phyloP scores from a whole-genome alignment of 768 basidiomycete species.

The Serendipita indica region DNA sequence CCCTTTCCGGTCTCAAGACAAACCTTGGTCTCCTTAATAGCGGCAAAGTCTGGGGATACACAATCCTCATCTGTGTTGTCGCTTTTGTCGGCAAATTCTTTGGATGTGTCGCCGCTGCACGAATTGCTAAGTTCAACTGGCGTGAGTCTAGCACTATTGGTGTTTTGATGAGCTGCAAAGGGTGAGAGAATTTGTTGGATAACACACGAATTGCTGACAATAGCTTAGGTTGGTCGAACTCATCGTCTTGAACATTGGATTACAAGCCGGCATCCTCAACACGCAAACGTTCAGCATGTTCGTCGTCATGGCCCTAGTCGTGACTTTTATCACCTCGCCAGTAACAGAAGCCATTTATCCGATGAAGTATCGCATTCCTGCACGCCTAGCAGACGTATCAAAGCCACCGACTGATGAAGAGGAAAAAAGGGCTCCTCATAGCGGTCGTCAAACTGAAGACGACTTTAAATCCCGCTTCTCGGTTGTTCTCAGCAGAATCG shows the following conservation, averaged over 20 bases:
- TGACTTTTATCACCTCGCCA: constrained; percentile 81
- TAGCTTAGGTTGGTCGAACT: constrained; percentile 52
- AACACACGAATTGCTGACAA: background rate
- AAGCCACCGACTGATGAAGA: constrained; percentile 14
- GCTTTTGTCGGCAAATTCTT: constrained; percentile 85
- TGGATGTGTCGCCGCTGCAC: constrained; percentile 62
- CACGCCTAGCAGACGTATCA: constrained; percentile 19
- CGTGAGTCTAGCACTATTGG: constrained; percentile 77
- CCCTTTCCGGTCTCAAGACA: constrained; percentile 79
- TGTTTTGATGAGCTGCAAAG: constrained; percentile 90
- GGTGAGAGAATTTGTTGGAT: constrained; percentile 29
- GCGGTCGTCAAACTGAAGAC: background rate
- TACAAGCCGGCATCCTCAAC: constrained; percentile 63
- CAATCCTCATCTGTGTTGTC: constrained; percentile 57
- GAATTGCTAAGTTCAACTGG: constrained; percentile 53
- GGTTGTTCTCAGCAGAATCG: constrained; percentile 78
- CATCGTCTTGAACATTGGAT: constrained; percentile 90
- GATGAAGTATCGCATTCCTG: constrained; percentile 39
- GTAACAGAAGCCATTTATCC: constrained; percentile 55
- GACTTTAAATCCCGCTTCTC: constrained; percentile 50
- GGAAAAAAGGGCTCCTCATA: constrained; percentile 1
- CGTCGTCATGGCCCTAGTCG: constrained; percentile 63
- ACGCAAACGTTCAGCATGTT: constrained; percentile 50
- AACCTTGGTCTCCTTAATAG: constrained; percentile 70
- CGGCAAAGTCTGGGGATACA: constrained; percentile 84